Percentiles rank a stretch among this genome's conserved stretches.
Evolutionary conservation across 2,329 filamentous ascomycete species (phyloP).

Genomic region (Aspergillus japonicus): DNA sequence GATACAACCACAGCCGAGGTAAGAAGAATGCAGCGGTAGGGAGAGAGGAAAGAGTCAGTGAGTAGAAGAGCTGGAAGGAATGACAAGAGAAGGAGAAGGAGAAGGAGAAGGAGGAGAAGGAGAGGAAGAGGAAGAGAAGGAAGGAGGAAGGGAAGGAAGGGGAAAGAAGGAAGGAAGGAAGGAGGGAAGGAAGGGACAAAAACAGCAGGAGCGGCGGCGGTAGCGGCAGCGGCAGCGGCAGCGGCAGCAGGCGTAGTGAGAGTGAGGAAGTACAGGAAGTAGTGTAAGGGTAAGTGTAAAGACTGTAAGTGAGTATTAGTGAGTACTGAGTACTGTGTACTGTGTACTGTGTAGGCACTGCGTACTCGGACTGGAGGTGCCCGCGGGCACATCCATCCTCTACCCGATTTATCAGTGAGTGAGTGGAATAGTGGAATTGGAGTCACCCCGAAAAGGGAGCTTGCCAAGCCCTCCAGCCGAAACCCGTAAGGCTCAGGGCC

Average conservation of each 20-base stretch:
- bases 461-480: not conserved
- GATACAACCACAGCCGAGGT: not conserved
- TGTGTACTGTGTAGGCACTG: too few relatives aligned
- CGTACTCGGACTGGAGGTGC: too few relatives aligned
- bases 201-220: not conserved
- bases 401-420: too few relatives aligned
- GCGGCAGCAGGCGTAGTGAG: conserved; percentile 2
- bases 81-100: not conserved
- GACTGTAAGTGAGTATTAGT: too few relatives aligned
- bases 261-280: not conserved
- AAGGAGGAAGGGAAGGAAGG: not conserved
- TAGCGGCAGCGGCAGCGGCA: not conserved
- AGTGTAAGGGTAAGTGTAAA: too few relatives aligned
- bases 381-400: too few relatives aligned
- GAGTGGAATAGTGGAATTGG: too few relatives aligned
- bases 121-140: not conserved
- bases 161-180: not conserved
- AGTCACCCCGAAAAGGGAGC: not conserved
- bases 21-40: conserved; percentile 1
- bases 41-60: too few relatives aligned
- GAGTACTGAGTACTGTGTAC: too few relatives aligned
- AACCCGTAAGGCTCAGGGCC: not conserved
- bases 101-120: conserved; percentile 1
- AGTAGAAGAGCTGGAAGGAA: conserved; percentile 2
- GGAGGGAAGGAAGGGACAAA: not conserved